phyloP scores from a whole-genome alignment of 2,329 filamentous ascomycete species.

The Colletotrichum paranaense region DNA sequence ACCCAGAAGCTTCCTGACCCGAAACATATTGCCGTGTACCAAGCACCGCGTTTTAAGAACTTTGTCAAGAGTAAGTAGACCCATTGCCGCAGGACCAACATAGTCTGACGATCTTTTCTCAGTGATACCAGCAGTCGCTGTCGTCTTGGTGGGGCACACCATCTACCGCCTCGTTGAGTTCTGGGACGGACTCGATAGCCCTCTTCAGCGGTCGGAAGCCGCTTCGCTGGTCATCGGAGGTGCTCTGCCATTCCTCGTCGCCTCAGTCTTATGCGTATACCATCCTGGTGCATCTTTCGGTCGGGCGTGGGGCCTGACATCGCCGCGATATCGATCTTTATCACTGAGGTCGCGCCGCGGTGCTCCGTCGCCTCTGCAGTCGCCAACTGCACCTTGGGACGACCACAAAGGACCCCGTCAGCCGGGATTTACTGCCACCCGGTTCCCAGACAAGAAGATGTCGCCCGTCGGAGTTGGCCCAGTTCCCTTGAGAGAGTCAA shows the following conservation, averaged over 20 bases:
- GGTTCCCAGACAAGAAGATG: constrained; percentile 30
- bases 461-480: constrained; percentile 27
- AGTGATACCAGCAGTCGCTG: constrained; percentile 51
- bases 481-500: constrained; percentile 27
- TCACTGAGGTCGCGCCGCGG: constrained; percentile 20
- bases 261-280: constrained; percentile 48
- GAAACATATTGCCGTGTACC: constrained; percentile 53
- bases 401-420: constrained; percentile 31
- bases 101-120: neutral
- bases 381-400: constrained; percentile 28
- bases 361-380: constrained; percentile 29
- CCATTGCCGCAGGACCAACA: no score
- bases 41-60: constrained; percentile 53
- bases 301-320: constrained; percentile 52
- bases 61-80: constrained; percentile 56
- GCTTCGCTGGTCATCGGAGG: constrained; percentile 54
- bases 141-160: constrained; percentile 53
- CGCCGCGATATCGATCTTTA: constrained; percentile 40
- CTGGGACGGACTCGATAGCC: constrained; percentile 46
- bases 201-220: constrained; percentile 51
- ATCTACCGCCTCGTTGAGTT: constrained; percentile 55
- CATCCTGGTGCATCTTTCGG: constrained; percentile 54
- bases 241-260: constrained; percentile 50
- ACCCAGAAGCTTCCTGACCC: constrained; percentile 53
- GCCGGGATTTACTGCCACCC: constrained; percentile 26